These are phyloP conservation scores for Litchi chinensis DNA, from an alignment of 345 rosid species.

Conservation along the genomic window DNA sequence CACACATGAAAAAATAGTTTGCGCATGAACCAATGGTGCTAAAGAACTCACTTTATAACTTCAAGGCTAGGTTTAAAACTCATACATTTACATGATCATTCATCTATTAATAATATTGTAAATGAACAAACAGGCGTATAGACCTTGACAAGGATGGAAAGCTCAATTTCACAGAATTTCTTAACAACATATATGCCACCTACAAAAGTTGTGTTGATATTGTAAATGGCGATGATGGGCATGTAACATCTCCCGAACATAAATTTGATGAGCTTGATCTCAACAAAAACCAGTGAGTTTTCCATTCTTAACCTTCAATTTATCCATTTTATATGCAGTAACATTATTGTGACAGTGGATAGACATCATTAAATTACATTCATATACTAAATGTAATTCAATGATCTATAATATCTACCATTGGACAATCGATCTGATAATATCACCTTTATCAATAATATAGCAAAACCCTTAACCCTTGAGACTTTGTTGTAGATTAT, in stretches of 20 bases:
- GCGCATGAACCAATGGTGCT: too few relatives aligned
- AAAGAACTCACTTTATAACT: too few relatives aligned
- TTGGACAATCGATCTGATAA: neutral
- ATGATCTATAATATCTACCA: neutral
- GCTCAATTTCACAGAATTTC: slow-evolving; percentile 54
- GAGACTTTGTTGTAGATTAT: slow-evolving; percentile 18
- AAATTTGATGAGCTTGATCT: slow-evolving; percentile 57
- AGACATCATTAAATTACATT: too few relatives aligned
- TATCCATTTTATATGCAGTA: too few relatives aligned
- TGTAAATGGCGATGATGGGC: slow-evolving; percentile 27
- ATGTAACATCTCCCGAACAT: slow-evolving; percentile 41
- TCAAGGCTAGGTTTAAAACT: too few relatives aligned
- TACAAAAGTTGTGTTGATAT: slow-evolving; percentile 54
- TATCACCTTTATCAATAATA: too few relatives aligned
- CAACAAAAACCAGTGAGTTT: slow-evolving; percentile 47
- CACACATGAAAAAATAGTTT: too few relatives aligned
- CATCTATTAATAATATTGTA: neutral
- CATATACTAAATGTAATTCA: too few relatives aligned
- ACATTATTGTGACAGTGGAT: neutral
- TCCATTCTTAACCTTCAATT: neutral
- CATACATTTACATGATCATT: too few relatives aligned
- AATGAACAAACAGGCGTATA: slow-evolving; percentile 43
- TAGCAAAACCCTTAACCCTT: neutral
- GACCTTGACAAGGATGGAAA: slow-evolving; percentile 58
- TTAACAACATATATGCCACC: slow-evolving; percentile 37